Evolutionary conservation across 805 yeast genomes (phyloP), one percentile per base, ranked within the genome.

Genomic region (Saccharomyces cerevisiae): DNA sequence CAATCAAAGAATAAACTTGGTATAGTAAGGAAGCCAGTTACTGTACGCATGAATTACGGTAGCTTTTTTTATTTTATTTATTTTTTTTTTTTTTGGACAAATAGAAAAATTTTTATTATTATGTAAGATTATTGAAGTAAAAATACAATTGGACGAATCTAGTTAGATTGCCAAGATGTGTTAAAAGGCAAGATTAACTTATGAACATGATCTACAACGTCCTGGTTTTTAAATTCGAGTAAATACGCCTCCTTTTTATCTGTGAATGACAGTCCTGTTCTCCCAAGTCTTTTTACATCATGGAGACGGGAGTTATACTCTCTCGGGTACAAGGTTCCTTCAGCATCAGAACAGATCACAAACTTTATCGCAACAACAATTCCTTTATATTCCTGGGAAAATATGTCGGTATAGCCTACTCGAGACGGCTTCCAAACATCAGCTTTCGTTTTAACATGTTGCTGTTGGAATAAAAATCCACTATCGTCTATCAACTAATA

Each of bases 221-320:
- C 22, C 48, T 57, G 61, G 47, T 59, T 64, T 41, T 61, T 60
- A 36, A 67, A 68, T 51, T 67, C 71, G 10, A 69, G 53, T 28
- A 67, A 51, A 27, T 53, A 52, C 0, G 55, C 55, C 6, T 55
- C 55, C 2, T 54, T 50, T 2, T 56, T 52, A 22, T 61, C 59
- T 17, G 54, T 29, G 9, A 67, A 28, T 3, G 57, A 48, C 9
- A 66, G 53, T 17, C 71, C 71, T 9, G 70, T 67, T 47, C 65
- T 61, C 6, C 69, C 70, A 30, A 68, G 53, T 47, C 69, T 58
- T 48, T 54, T 59, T 4, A 69, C 56, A 27, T 56, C 55, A 4
- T 57, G 47, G 10, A 63, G 17, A 24, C 50, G 58, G 46, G 61
- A 52, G 4, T 50, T 36, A 29, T 61, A 57, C 27, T 55, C 46